phyloP scores from a whole-genome alignment of 2,329 filamentous ascomycete genomes.

The Piedraia hortae region DNA sequence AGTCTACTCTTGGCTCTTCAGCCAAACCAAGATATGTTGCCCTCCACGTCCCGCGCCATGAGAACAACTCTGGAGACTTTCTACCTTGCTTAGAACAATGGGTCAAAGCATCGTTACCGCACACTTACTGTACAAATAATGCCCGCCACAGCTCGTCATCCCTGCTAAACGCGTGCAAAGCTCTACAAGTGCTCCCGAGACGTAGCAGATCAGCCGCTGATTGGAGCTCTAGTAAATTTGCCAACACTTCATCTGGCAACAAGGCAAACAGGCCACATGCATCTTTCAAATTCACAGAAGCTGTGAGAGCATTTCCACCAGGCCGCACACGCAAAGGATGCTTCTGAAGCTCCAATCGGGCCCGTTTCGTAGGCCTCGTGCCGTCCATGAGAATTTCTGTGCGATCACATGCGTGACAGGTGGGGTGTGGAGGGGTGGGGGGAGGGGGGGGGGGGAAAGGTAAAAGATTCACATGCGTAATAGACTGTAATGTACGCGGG shows the following conservation, averaged over 20 bases:
- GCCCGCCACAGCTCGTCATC: constrained; percentile 76
- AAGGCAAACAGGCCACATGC: constrained; percentile 35
- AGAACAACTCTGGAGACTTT: constrained; percentile 20
- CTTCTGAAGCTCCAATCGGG: constrained; percentile 25
- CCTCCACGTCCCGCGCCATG: constrained; percentile 67
- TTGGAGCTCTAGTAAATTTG: constrained; percentile 47
- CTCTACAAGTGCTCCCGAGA: constrained; percentile 56
- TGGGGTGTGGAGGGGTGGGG: too few species aligned
- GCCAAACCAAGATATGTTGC: constrained; percentile 41
- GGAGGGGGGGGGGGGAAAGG: too few species aligned
- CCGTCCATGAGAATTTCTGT: constrained; percentile 1
- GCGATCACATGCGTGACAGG: too few species aligned
- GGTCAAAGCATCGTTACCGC: constrained; percentile 3
- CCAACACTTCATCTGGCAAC: constrained; percentile 58
- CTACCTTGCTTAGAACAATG: constrained; percentile 13
- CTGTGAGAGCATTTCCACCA: constrained; percentile 52
- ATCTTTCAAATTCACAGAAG: constrained; percentile 36
- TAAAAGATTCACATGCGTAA: too few species aligned
- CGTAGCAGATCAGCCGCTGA: constrained; percentile 32
- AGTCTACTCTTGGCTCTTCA: constrained; percentile 33
- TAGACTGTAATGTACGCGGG: too few species aligned
- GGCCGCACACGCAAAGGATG: constrained; percentile 74
- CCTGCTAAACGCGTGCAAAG: constrained; percentile 59
- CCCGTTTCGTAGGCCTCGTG: constrained; percentile 2
- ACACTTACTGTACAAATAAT: constrained; percentile 56